Evolutionary conservation across 208 protist species (phyloP).

Genomic region (Trypanosomatidae sp.): DNA sequence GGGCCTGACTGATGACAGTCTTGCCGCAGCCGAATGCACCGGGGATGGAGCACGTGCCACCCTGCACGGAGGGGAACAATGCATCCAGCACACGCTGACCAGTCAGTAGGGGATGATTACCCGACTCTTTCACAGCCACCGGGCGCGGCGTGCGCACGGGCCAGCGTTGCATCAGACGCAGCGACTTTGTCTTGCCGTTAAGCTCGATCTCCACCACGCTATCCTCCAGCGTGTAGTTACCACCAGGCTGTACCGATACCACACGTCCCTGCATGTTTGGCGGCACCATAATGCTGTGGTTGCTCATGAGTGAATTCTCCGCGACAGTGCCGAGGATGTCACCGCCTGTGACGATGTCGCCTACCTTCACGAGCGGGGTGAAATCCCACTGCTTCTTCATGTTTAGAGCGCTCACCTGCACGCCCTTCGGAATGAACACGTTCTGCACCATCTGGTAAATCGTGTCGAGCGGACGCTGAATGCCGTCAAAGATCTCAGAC

Average conservation of each 20-base stretch:
- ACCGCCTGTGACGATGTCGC: constrained; percentile 96
- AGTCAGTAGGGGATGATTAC: constrained; percentile 97
- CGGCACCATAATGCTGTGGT: constrained; percentile 98
- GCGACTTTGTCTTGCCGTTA: constrained; percentile 84
- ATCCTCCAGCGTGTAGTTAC: constrained; percentile 95
- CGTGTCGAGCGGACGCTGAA: constrained; percentile 99
- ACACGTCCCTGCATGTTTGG: constrained; percentile 93
- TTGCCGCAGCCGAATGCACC: constrained; percentile 99
- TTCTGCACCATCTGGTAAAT: constrained; percentile 96
- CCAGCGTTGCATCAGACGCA: constrained; percentile 97
- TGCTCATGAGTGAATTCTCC: constrained; percentile 97
- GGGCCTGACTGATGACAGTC: constrained; percentile 99
- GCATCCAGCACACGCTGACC: constrained; percentile 99
- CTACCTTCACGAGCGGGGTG: constrained; percentile 93
- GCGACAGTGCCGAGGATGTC: constrained; percentile 97
- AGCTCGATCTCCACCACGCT: constrained; percentile 93
- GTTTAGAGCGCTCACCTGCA: constrained; percentile 96
- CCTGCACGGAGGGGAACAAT: constrained; percentile 99
- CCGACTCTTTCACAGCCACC: constrained; percentile 95
- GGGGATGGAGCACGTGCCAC: constrained; percentile 99
- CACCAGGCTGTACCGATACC: constrained; percentile 91
- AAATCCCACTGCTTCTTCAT: constrained; percentile 96
- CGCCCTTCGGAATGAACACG: constrained; percentile 99
- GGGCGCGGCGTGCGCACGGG: constrained; percentile 96
- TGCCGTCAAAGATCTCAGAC: constrained; percentile 99